Conservation (phyloP, 208 protist genomes). For the Leishmania tarentolae region DNA sequence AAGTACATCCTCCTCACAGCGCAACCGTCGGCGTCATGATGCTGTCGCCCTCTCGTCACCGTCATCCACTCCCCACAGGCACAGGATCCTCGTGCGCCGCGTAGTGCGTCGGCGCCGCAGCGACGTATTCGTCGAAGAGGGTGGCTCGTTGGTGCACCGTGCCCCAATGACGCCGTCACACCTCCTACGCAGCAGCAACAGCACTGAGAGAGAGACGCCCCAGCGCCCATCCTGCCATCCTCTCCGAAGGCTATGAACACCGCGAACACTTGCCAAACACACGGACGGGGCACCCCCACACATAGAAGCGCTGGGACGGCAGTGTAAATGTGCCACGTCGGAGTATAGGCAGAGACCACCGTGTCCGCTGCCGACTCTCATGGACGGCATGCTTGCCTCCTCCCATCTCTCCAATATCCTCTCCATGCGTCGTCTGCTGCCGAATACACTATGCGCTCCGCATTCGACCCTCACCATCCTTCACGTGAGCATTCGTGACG, state of each 20-base stretch:
- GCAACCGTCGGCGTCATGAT: not conserved
- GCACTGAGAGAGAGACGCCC: not conserved
- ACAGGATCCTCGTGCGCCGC: constrained; percentile 30
- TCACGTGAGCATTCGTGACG: not conserved
- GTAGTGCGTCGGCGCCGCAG: constrained; percentile 34
- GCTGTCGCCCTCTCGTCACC: not conserved
- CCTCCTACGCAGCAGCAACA: not conserved
- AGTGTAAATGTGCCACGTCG: not conserved
- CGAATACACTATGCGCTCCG: too few species aligned
- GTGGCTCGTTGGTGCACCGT: constrained; percentile 20
- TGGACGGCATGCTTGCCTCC: too few species aligned
- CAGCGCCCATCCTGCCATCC: not conserved
- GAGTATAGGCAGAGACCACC: not conserved
- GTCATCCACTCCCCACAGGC: not conserved
- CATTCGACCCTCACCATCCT: not conserved
- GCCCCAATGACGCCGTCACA: constrained; percentile 1
- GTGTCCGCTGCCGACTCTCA: not conserved
- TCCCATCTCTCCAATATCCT: too few species aligned
- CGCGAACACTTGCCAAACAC: not conserved
- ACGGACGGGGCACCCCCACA: not conserved
- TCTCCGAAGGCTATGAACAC: not conserved
- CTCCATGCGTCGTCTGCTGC: too few species aligned
- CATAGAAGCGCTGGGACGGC: not conserved
- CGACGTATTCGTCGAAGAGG: constrained; percentile 33
- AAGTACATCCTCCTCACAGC: not conserved